Base-by-base conservation (phyloP, 805 yeast genomes). In the Lipomyces japonicus region DNA sequence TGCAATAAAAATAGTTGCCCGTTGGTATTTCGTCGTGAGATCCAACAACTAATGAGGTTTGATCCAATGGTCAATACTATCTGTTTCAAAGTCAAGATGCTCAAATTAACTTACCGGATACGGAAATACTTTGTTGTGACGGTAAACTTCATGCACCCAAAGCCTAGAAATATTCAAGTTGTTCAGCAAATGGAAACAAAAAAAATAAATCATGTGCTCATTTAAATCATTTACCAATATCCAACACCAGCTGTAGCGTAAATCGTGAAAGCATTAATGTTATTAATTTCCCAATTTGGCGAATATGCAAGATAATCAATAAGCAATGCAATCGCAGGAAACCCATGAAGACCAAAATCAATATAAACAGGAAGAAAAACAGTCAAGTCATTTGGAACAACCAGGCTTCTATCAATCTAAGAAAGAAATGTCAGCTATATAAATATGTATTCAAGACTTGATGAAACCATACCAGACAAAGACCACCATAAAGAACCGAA, bases 141-240 rank as follows among this genome's bases (percentile, higher is more conserved):
- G n/a, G 24, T 35, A 50, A 5, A 50, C 35, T n/a, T 44, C 38
- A 10, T 50, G 57, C 14, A 50, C 51, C 57, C 57, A 53, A 24
- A 39, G 7, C 57, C 57, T 53, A 25, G 19, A 30, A 14, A 3
- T 18, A n/a, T 34, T 22, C 30, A 26, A 38, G 7, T 24, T 37
- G 19, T 31, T 31, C 21, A 39, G 5, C 12, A 4, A 3, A 10
- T 32, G 16, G 9, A 9, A 14, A 4, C 6, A 12, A 22, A 16
- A 12, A 6, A 5, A 24, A 4, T 4, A 9, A n/a, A 16, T 31
- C 53, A n/a, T n/a, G n/a, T n/a, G n/a, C n/a, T n/a, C n/a, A n/a
- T n/a, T n/a, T n/a, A n/a, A n/a, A n/a, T n/a, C n/a, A n/a, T n/a
- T 14, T 48, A 48, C 57, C 57, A 53, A 26, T 53, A 53, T 21